Percentiles rank a stretch among this genome's conserved stretches.
These are phyloP conservation scores for Pelargonium cotyledonis DNA, from an alignment of 441 rosid genomes.

Conservation along the genomic window DNA sequence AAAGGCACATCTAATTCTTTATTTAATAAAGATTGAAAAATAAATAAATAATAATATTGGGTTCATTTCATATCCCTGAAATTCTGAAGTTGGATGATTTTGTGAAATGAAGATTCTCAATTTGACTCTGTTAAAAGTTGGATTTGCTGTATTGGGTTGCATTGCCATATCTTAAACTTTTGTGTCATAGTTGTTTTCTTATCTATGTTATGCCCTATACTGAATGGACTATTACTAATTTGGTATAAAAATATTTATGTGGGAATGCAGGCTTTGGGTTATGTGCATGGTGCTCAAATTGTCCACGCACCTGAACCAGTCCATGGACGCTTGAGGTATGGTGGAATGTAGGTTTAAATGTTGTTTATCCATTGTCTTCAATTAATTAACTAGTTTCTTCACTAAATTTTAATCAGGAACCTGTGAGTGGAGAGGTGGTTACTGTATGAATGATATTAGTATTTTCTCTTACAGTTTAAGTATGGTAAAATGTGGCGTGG, in stretches of 20 bases:
- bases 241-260: background rate
- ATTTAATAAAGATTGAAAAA: background rate
- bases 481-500: conserved; percentile 5
- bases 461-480: background rate
- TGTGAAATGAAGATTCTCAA: background rate
- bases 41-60: background rate
- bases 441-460: conserved; percentile 6
- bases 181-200: background rate
- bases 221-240: background rate
- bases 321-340: conserved; percentile 93
- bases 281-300: conserved; percentile 79
- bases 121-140: background rate
- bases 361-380: conserved; percentile 8
- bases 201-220: background rate
- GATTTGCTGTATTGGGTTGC: background rate
- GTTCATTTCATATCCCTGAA: background rate
- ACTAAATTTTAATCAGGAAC: background rate
- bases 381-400: background rate
- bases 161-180: background rate
- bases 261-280: conserved; percentile 68
- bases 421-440: conserved; percentile 6
- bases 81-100: background rate
- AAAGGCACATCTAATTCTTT: background rate
- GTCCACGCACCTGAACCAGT: conserved; percentile 90
- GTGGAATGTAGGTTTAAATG: conserved; percentile 15